These are phyloP conservation scores for Dioszegia hungarica DNA, from an alignment of 768 basidiomycete species.

Conservation along the genomic window DNA sequence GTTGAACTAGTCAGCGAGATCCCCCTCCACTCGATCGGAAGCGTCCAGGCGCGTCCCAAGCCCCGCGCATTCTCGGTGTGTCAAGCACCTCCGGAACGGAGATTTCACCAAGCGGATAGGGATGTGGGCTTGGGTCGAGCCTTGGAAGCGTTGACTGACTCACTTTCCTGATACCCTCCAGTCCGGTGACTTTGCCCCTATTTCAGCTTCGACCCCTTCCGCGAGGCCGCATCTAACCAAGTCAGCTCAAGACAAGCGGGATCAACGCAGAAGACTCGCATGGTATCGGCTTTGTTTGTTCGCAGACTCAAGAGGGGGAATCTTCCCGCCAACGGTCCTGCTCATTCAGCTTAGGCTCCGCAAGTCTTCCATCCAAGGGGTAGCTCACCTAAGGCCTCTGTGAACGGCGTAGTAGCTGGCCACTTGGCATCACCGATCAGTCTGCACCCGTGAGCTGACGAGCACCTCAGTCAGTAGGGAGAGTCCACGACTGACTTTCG, in stretches of 20 bases:
- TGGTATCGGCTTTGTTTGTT: conserved; percentile 94
- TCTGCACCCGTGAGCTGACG: too few species aligned
- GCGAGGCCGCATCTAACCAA: conserved; percentile 61
- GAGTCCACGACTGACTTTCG: conserved; percentile 62
- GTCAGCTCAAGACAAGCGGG: neutral
- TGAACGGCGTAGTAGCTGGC: conserved; percentile 74
- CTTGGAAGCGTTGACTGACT: too few species aligned
- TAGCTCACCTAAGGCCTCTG: conserved; percentile 55
- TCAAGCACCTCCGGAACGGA: too few species aligned
- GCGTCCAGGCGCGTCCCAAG: too few species aligned
- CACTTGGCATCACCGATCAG: conserved; percentile 83
- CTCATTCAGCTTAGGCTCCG: neutral
- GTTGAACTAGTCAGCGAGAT: neutral
- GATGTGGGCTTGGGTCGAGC: too few species aligned
- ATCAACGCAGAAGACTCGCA: conserved; percentile 40
- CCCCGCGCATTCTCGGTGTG: too few species aligned
- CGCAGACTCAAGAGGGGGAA: conserved; percentile 80
- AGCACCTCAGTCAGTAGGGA: conserved; percentile 2
- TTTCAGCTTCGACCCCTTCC: conserved; percentile 61
- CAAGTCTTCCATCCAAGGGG: neutral
- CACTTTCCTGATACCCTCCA: conserved; percentile 48
- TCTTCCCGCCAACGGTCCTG: conserved; percentile 70
- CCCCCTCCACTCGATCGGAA: too few species aligned
- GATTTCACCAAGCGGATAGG: too few species aligned
- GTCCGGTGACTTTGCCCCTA: conserved; percentile 56